phyloP scores from a whole-genome alignment of 768 basidiomycete species.

The Pisolithus marmoratus region DNA sequence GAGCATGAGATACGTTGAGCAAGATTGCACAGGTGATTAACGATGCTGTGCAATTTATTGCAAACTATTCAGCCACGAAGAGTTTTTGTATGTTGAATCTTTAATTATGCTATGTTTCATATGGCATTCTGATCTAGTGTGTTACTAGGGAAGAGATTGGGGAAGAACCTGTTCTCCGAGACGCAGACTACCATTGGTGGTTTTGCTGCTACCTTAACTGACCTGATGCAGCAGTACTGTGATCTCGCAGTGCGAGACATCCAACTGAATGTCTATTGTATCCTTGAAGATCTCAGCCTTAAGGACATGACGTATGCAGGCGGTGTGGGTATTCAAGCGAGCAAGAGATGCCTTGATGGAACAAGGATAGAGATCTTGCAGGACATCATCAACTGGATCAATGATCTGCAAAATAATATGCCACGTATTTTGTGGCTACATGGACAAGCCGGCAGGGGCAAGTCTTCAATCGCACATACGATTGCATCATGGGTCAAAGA shows the following conservation, averaged over 20 bases:
- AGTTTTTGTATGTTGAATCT: not conserved
- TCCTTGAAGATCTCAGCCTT: not conserved
- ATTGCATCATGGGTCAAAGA: too few relatives aligned
- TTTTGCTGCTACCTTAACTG: not conserved
- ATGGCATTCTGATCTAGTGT: not conserved
- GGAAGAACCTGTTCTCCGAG: not conserved
- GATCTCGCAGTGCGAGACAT: not conserved
- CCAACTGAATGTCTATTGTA: not conserved
- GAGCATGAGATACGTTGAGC: too few relatives aligned
- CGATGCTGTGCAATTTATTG: not conserved
- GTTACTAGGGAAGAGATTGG: not conserved
- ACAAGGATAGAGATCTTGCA: too few relatives aligned
- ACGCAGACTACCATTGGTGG: not conserved
- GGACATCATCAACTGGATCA: too few relatives aligned
- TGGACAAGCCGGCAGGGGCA: too few relatives aligned
- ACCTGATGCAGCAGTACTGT: not conserved
- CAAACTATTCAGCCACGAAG: not conserved
- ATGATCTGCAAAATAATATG: too few relatives aligned
- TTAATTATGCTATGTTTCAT: too few relatives aligned
- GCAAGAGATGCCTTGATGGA: too few relatives aligned
- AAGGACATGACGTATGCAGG: too few relatives aligned
- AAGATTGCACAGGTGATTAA: not conserved
- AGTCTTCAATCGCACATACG: too few relatives aligned
- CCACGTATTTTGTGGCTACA: too few relatives aligned
- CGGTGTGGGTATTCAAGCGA: too few relatives aligned